These are phyloP conservation scores for Cyphellophora europaea DNA, from an alignment of 2,329 filamentous ascomycete genomes.

Conservation along the genomic window DNA sequence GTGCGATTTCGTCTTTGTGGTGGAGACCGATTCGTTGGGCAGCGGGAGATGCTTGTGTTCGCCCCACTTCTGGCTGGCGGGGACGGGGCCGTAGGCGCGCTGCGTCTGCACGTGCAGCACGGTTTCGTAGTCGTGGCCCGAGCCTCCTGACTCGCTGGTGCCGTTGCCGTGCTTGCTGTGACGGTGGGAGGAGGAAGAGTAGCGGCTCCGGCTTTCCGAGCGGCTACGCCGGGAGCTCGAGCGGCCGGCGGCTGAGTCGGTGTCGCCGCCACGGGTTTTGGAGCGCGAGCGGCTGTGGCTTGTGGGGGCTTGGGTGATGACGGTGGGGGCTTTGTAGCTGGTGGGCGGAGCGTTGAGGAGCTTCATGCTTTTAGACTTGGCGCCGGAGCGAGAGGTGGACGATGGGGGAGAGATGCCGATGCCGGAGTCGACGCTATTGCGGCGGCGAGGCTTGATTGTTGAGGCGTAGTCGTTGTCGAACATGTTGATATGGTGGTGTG, in stretches of 20 bases:
- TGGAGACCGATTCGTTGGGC: constrained; percentile 2
- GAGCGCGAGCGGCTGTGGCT: constrained; percentile 2
- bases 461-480: constrained; percentile 14
- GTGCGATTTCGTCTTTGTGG: neutral
- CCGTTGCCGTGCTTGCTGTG: neutral
- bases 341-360: constrained; percentile 12
- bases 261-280: constrained; percentile 1
- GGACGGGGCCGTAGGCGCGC: neutral
- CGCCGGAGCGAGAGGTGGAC: constrained; percentile 5
- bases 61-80: neutral
- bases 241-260: neutral
- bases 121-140: neutral
- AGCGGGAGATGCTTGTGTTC: neutral
- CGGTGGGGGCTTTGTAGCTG: constrained; percentile 16
- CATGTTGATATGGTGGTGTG: constrained; percentile 12
- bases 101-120: neutral
- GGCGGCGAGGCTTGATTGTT: constrained; percentile 7
- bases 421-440: constrained; percentile 11
- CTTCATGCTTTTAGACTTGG: constrained; percentile 5
- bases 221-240: constrained; percentile 7
- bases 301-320: constrained; percentile 8
- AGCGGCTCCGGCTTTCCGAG: constrained; percentile 1
- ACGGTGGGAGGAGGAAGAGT: neutral
- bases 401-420: constrained; percentile 8
- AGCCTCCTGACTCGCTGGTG: neutral